Conservation (phyloP, 257 asterid genomes). For the Rhazya stricta region DNA sequence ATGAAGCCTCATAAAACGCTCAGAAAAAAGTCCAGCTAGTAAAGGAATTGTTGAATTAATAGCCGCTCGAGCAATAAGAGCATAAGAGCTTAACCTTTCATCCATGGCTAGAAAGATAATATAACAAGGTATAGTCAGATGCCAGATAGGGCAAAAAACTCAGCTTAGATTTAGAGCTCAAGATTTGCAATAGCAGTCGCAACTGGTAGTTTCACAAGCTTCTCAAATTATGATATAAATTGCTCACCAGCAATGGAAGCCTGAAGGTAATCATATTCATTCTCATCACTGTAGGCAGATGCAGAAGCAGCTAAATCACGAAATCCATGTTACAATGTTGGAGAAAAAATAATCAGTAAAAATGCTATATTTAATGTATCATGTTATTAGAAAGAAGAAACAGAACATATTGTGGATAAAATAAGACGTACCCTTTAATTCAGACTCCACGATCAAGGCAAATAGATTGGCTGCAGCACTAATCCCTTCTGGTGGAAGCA, state of each 20-base stretch:
- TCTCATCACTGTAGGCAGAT: conserved; percentile 65
- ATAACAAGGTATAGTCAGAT: conserved; percentile 21
- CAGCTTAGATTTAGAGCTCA: not conserved
- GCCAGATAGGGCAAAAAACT: not conserved
- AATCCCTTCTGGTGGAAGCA: conserved; percentile 76
- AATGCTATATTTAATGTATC: conserved; percentile 2
- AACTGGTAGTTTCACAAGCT: not conserved
- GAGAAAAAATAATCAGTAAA: conserved; percentile 21
- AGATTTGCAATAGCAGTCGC: not conserved
- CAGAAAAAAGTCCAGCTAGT: conserved; percentile 60
- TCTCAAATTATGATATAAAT: conserved; percentile 12
- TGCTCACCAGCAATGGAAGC: conserved; percentile 72
- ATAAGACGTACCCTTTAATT: conserved; percentile 56
- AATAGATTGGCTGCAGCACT: conserved; percentile 79
- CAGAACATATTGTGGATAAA: conserved; percentile 9
- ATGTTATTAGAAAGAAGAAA: not conserved
- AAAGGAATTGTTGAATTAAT: conserved; percentile 58
- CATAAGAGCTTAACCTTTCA: conserved; percentile 92
- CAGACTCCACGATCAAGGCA: conserved; percentile 74
- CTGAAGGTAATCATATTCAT: conserved; percentile 57
- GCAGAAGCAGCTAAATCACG: conserved; percentile 68
- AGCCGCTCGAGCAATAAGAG: conserved; percentile 96
- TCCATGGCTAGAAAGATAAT: conserved; percentile 75
- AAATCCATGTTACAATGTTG: conserved; percentile 17
- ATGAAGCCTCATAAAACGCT: conserved; percentile 60